Conservation (phyloP, 2,329 filamentous ascomycete genomes). For the Chaetomium globosum region DNA sequence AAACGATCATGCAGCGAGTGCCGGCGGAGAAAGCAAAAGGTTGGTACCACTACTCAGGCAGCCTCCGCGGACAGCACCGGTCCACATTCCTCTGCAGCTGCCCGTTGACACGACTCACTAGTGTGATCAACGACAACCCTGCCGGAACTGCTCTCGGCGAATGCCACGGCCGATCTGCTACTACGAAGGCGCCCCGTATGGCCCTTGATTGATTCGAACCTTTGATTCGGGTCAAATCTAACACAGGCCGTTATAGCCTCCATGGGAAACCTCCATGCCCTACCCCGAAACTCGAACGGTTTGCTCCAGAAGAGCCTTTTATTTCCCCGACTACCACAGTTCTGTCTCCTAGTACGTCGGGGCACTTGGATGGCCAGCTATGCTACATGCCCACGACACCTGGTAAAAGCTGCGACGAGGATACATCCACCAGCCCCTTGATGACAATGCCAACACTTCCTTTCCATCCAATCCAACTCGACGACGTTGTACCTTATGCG, state of each 20-base stretch:
- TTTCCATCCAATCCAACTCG: no score
- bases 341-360: neutral
- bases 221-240: neutral
- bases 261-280: neutral
- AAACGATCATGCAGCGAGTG: slow-evolving; percentile 31
- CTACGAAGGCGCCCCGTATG: slow-evolving; percentile 27
- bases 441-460: neutral
- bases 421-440: neutral
- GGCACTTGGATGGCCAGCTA: neutral
- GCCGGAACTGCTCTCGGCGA: slow-evolving; percentile 30
- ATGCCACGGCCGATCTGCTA: slow-evolving; percentile 27
- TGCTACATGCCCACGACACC: neutral
- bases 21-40: slow-evolving; percentile 32
- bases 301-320: neutral
- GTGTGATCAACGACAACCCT: slow-evolving; percentile 31
- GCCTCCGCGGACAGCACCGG: neutral
- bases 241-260: neutral
- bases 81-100: neutral
- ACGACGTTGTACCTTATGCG: neutral
- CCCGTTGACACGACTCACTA: neutral
- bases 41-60: neutral
- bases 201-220: neutral
- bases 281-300: neutral
- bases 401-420: neutral
- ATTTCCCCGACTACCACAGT: neutral